These are phyloP conservation scores for Aspergillus pseudoterreus DNA, from an alignment of 2,329 filamentous ascomycete genomes.

Conservation along the genomic window DNA sequence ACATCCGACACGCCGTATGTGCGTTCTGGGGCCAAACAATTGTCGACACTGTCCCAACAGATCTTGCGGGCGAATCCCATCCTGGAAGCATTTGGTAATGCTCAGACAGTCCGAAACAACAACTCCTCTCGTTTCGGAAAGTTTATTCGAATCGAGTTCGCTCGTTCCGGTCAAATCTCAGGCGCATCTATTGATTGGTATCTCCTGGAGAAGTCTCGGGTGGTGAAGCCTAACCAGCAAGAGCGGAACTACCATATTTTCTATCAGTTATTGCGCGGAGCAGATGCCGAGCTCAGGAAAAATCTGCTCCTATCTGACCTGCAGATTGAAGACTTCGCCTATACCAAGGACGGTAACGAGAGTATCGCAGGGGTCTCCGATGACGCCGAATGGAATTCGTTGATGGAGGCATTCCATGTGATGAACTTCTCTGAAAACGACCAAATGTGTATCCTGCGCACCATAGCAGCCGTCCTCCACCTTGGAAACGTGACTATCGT, in stretches of 20 bases:
- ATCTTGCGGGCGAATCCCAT: slow-evolving; percentile 96
- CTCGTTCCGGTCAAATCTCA: slow-evolving; percentile 78
- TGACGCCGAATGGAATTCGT: slow-evolving; percentile 77
- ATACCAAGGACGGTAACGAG: slow-evolving; percentile 88
- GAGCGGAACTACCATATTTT: slow-evolving; percentile 98
- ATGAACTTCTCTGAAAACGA: slow-evolving; percentile 91
- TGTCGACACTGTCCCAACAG: slow-evolving; percentile 90
- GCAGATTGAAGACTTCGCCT: slow-evolving; percentile 82
- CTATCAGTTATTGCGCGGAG: slow-evolving; percentile 88
- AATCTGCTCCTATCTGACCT: slow-evolving; percentile 72
- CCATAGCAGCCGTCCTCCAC: slow-evolving; percentile 86
- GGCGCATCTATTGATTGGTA: slow-evolving; percentile 99
- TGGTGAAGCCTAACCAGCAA: slow-evolving; percentile 79
- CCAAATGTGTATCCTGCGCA: slow-evolving; percentile 76
- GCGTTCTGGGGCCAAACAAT: slow-evolving; percentile 59
- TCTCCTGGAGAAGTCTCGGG: slow-evolving; percentile 93
- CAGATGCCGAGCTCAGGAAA: slow-evolving; percentile 67
- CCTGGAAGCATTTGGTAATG: slow-evolving; percentile 95
- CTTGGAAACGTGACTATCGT: slow-evolving; percentile 86
- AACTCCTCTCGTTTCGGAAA: slow-evolving; percentile 98
- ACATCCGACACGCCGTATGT: slow-evolving; percentile 68
- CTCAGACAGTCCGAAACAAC: slow-evolving; percentile 95
- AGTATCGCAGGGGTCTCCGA: slow-evolving; percentile 89
- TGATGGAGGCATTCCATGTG: slow-evolving; percentile 88
- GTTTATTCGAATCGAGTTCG: slow-evolving; percentile 97